Evolutionary conservation across 805 yeast genomes (phyloP), one percentile per base, ranked within the genome.

Genomic region (Candida boidinii): DNA sequence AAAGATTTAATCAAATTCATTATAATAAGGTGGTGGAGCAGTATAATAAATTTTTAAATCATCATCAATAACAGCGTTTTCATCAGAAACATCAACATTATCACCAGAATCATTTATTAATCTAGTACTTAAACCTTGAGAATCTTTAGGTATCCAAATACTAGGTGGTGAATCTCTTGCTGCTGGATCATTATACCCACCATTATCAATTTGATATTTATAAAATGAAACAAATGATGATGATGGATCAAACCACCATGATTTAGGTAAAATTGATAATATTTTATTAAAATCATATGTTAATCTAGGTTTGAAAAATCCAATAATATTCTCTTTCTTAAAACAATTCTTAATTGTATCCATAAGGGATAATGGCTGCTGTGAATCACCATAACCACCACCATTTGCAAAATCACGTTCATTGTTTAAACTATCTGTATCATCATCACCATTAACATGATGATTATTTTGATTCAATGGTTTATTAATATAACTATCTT

Each of bases 21-120:
- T 79, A 51, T 73, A 81, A 30, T 72, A 71, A 4, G 92, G 92
- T 31, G 92, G 92, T 33, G 75, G 72, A 25, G 80, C 84, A 18
- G 70, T 61, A 44, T 65, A 76, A 6, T 51, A 53, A 15, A 70
- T 55, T 33, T 62, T 62, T 27, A 76, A 78, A 60, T 76, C 73
- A 28, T 74, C 85, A 43, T 74, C 66, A 39, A 64, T 69, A 5
- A 56, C 52, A 5, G 92, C 77, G 43, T 71, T 64, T 13, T 62
- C 75, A 48, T 80, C 79, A 26, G 65, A 58, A 6, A 77, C 76
- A 37, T 65, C 64, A 17, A 79, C 70, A 30, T 64, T 64, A 19
- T 70, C 75, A n/a, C 65, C 54, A 10, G 82, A 76, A 41, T 67
- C 67, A 23, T 60, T 60, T 40, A 76, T 68, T 49, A 79, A 77